Evolutionary conservation across 1,139 yeast genomes (phyloP).

Genomic region (Magnusiomyces paraingens): DNA sequence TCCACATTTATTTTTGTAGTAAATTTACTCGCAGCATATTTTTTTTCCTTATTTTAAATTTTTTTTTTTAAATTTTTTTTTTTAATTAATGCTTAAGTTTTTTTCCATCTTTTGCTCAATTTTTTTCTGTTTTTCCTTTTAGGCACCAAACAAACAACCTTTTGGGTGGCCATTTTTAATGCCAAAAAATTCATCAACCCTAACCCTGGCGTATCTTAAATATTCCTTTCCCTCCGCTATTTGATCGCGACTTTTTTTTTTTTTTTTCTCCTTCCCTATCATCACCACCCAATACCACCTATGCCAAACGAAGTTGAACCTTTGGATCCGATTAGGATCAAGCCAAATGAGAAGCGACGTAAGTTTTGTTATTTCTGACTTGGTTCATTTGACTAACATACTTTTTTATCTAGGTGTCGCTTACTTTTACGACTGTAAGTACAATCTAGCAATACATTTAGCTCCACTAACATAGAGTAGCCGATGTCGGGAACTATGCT

Average conservation of each 20-base stretch:
- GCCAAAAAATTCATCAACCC: too few relatives aligned
- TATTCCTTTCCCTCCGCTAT: neutral
- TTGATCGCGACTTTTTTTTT: neutral
- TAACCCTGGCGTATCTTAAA: too few relatives aligned
- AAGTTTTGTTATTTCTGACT: conserved; percentile 24
- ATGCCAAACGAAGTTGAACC: conserved; percentile 35
- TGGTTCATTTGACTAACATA: neutral
- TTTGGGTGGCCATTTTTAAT: too few relatives aligned
- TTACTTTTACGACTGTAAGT: conserved; percentile 49
- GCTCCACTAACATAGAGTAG: conserved; percentile 20
- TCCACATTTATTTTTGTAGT: too few relatives aligned
- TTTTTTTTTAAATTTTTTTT: too few relatives aligned
- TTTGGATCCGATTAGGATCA: conserved; percentile 52
- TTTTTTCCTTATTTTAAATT: too few relatives aligned
- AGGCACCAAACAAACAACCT: neutral
- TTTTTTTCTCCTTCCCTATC: neutral
- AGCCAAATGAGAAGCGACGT: conserved; percentile 52
- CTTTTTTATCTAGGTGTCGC: conserved; percentile 43
- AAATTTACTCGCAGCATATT: too few relatives aligned
- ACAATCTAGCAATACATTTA: neutral
- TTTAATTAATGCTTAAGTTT: too few relatives aligned
- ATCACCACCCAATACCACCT: neutral
- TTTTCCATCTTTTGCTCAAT: neutral
- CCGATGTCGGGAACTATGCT: conserved; percentile 95
- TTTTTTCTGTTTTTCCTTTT: neutral